Conservation (phyloP, 495 filamentous ascomycete species). For the Rhypophila decipiens region DNA sequence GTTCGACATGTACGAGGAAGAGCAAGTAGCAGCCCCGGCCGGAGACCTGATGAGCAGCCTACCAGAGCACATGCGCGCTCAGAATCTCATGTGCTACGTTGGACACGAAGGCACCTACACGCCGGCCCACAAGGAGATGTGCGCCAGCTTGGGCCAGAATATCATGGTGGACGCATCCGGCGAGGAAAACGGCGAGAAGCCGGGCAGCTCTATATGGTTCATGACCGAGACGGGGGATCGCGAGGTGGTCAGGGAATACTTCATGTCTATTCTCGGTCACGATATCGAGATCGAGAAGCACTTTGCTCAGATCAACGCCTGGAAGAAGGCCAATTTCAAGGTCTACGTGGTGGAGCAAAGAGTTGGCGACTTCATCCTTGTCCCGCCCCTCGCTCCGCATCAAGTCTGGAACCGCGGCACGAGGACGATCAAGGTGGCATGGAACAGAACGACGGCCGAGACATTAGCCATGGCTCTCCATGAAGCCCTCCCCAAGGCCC, state of each 20-base stretch:
- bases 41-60: constrained; percentile 93
- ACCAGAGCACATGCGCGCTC: constrained; percentile 75
- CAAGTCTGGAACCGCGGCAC: constrained; percentile 98
- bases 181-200: constrained; percentile 60
- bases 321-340: constrained; percentile 85
- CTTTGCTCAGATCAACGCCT: constrained; percentile 89
- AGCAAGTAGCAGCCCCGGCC: constrained; percentile 38
- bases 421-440: constrained; percentile 91
- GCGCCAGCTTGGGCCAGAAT: constrained; percentile 89
- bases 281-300: constrained; percentile 95
- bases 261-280: constrained; percentile 82
- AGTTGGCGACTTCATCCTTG: constrained; percentile 88
- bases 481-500: constrained; percentile 79
- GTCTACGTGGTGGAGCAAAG: constrained; percentile 90
- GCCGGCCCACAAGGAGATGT: constrained; percentile 95
- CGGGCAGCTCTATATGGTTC: constrained; percentile 92
- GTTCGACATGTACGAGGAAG: constrained; percentile 43
- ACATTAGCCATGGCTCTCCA: constrained; percentile 77
- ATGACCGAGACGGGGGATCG: constrained; percentile 94
- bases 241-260: constrained; percentile 81
- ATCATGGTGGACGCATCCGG: constrained; percentile 92
- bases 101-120: constrained; percentile 98
- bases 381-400: constrained; percentile 94
- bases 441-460: constrained; percentile 94
- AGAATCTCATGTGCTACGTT: constrained; percentile 97